phyloP scores from a whole-genome alignment of 2,329 filamentous ascomycete species.

The Penicillium sp. region DNA sequence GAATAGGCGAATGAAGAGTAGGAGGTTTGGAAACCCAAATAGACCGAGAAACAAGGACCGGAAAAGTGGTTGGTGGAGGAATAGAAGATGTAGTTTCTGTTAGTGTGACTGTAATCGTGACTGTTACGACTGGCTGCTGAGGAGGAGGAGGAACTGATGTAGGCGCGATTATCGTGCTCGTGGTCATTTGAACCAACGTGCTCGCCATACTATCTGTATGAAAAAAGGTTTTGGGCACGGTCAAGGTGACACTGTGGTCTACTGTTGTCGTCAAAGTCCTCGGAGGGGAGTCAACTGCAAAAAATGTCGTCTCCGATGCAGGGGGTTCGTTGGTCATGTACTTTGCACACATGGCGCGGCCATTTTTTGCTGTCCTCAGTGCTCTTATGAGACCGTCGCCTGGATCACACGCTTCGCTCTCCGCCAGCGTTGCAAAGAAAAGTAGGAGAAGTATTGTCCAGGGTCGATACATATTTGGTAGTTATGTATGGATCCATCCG shows the following conservation, averaged over 20 bases:
- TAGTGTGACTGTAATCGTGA: not conserved
- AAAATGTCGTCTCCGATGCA: not conserved
- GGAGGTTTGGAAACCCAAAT: not conserved
- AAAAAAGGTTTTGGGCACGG: not conserved
- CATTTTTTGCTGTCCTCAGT: not conserved
- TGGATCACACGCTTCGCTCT: not conserved
- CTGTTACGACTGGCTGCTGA: not conserved
- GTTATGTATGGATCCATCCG: not conserved
- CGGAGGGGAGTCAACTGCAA: not conserved
- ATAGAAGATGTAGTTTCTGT: not conserved
- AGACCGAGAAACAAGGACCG: not conserved
- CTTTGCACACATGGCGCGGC: not conserved
- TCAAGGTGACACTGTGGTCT: not conserved
- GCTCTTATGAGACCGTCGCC: not conserved
- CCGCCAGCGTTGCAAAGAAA: not conserved
- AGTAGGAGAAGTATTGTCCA: not conserved
- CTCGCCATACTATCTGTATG: not conserved
- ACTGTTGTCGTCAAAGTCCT: not conserved
- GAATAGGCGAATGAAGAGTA: not conserved
- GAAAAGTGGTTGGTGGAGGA: not conserved
- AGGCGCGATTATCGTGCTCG: not conserved
- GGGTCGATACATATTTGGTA: not conserved
- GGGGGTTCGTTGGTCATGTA: not conserved
- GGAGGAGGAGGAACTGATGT: not conserved
- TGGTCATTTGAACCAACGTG: not conserved